phyloP scores from a whole-genome alignment of 768 basidiomycete genomes.

The Rubroboletus pulcherrimus region DNA sequence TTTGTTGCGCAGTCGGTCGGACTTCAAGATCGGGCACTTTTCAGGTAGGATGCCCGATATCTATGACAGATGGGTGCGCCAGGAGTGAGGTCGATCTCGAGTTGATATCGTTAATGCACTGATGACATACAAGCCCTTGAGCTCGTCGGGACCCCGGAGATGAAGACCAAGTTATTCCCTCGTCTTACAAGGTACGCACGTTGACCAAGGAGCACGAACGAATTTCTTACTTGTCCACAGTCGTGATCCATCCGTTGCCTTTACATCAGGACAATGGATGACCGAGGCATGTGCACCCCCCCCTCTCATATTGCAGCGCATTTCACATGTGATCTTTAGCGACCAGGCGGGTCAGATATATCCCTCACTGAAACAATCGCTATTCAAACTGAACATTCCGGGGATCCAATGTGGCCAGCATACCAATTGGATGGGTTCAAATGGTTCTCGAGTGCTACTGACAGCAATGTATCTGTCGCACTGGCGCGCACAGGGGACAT shows the following conservation, averaged over 20 bases:
- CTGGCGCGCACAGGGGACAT: slow-evolving; percentile 65
- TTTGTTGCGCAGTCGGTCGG: neutral
- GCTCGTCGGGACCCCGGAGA: slow-evolving; percentile 52
- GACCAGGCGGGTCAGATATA: slow-evolving; percentile 73
- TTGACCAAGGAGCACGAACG: neutral
- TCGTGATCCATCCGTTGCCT: slow-evolving; percentile 58
- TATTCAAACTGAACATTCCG: slow-evolving; percentile 30
- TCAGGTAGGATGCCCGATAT: slow-evolving; percentile 67
- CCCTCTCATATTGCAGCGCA: neutral
- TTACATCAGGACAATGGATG: slow-evolving; percentile 83
- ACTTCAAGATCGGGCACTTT: neutral
- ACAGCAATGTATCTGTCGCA: slow-evolving; percentile 67
- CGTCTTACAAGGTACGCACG: slow-evolving; percentile 54
- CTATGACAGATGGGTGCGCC: slow-evolving; percentile 78
- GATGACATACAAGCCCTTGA: slow-evolving; percentile 49
- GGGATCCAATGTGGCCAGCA: slow-evolving; percentile 41
- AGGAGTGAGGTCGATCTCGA: slow-evolving; percentile 37
- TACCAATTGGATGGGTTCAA: slow-evolving; percentile 70
- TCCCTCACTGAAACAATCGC: slow-evolving; percentile 71
- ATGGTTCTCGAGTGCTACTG: slow-evolving; percentile 84
- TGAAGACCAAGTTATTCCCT: slow-evolving; percentile 57
- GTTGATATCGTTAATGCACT: neutral
- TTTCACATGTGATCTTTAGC: slow-evolving; percentile 31
- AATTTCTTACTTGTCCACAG: slow-evolving; percentile 30
- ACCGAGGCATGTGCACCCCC: slow-evolving; percentile 49